phyloP scores from a whole-genome alignment of 2,329 filamentous ascomycete genomes.

The Paramyrothecium sp. region DNA sequence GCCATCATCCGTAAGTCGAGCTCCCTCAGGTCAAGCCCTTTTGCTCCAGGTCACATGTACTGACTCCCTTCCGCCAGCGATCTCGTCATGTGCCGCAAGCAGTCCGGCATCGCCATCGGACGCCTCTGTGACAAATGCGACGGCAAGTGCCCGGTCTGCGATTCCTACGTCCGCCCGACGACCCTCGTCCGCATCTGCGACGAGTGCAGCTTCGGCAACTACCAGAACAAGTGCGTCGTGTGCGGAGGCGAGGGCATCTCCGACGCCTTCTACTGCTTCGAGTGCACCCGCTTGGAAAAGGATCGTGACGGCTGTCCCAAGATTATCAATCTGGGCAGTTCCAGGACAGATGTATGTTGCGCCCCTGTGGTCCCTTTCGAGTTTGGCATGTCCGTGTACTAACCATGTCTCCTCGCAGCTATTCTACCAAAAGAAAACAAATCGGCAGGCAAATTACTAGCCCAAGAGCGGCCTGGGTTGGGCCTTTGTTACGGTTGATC shows the following conservation, averaged over 20 bases:
- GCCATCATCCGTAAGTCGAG: conserved; percentile 79
- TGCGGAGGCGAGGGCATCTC: conserved; percentile 98
- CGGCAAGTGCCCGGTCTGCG: conserved; percentile 98
- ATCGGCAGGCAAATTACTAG: conserved; percentile 58
- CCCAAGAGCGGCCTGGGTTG: conserved; percentile 47
- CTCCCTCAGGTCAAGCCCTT: neutral
- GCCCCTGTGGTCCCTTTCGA: conserved; percentile 18
- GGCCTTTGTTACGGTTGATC: conserved; percentile 23
- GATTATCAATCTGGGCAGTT: conserved; percentile 97
- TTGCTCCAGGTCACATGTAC: conserved; percentile 9
- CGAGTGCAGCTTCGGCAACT: conserved; percentile 99
- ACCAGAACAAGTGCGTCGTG: conserved; percentile 99
- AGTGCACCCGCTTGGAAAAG: conserved; percentile 95
- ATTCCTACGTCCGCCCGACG: conserved; percentile 96
- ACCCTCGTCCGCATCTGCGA: conserved; percentile 98
- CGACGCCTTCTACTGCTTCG: conserved; percentile 98
- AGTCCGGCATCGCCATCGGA: conserved; percentile 94
- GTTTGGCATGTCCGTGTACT: conserved; percentile 15
- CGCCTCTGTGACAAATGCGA: conserved; percentile 99
- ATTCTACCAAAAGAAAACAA: conserved; percentile 67
- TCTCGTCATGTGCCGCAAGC: conserved; percentile 99
- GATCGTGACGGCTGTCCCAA: conserved; percentile 97
- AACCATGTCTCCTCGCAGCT: conserved; percentile 37
- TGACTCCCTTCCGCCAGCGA: conserved; percentile 55
- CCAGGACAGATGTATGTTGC: conserved; percentile 78